Evolutionary conservation across 1,284 basidiomycete genomes (phyloP), one percentile per base, ranked within the genome.

Genomic region (Phlebopus sp.): DNA sequence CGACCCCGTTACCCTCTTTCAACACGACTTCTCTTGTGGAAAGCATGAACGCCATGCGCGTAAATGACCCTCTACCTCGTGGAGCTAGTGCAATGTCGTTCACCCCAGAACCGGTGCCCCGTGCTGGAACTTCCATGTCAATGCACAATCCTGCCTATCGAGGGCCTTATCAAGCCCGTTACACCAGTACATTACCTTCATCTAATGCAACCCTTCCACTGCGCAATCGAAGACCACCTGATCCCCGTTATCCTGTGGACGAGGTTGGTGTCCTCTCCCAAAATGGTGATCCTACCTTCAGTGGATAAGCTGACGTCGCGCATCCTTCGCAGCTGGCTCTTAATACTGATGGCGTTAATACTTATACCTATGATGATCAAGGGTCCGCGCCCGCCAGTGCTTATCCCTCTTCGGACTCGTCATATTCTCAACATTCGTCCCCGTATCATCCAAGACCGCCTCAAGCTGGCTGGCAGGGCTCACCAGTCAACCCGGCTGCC

Each of bases 361-460:
- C 66, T 46, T 70, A 71, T 47, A 68, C 65, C 17, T 68, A 68
- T 41, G 69, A 76, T 10, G 69, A 70, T 44, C 46, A 49, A 42
- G 31, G 37, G 19, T 64, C 64, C 52, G 46, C 60, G 30, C 52
- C 52, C 36, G 1, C 50, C 17, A 57, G 54, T 49, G 56, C 44
- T 42, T 62, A 64, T 25, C 52, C 64, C 18, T 29, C 50, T 18
- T 54, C 59, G 4, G 62, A 67, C 31, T 38, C 52, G n/a, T 51
- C 65, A 2, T 49, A 54, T 42, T 44, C 47, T 25, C 55, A 61
- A 18, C 57, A 55, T 35, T 55, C 66, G 1, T 52, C 59, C 17
- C 39, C 42, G 27, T 59, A 56, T n/a, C 53, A 52, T 18, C 52
- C 50, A 47, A 46, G 53, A 37, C 56, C 54, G 40, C 56, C 61